Percentiles rank a stretch among this genome's conserved stretches.
phyloP scores from a whole-genome alignment of 139 green algal species.

The Pleodorina starrii region DNA sequence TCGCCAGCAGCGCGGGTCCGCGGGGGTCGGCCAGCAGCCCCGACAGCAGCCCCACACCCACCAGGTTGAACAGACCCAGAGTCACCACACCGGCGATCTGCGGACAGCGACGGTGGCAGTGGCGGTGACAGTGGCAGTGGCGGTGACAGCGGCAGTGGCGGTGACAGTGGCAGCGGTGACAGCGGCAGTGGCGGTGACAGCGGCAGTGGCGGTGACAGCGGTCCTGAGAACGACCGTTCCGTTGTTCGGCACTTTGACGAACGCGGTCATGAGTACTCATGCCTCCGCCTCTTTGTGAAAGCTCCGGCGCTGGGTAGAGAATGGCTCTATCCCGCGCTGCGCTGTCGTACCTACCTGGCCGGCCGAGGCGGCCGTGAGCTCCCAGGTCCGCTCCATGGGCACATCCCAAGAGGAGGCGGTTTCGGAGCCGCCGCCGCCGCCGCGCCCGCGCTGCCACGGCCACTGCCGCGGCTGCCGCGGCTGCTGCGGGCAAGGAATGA shows the following conservation, averaged over 20 bases:
- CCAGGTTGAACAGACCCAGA: constrained; percentile 88
- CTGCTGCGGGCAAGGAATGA: not conserved
- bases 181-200: too few relatives aligned
- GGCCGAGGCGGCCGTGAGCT: constrained; percentile 66
- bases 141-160: too few relatives aligned
- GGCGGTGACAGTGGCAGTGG: too few relatives aligned
- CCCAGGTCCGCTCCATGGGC: constrained; percentile 49
- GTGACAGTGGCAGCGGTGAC: not conserved
- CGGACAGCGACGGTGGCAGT: not conserved
- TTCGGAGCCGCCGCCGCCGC: too few relatives aligned
- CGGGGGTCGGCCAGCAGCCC: constrained; percentile 57
- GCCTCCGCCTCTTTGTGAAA: too few relatives aligned
- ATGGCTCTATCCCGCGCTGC: too few relatives aligned
- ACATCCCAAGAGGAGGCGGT: not conserved
- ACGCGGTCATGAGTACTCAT: too few relatives aligned
- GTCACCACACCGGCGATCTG: constrained; percentile 71
- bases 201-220: too few relatives aligned
- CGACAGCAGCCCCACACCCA: constrained; percentile 86
- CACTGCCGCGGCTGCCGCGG: not conserved
- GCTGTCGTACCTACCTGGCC: constrained; percentile 49
- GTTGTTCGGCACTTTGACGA: too few relatives aligned
- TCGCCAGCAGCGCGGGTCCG: constrained; percentile 1
- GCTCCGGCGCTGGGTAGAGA: too few relatives aligned
- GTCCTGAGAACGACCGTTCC: too few relatives aligned
- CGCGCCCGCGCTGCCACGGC: not conserved